Evolutionary conservation across 345 rosid species (phyloP), one percentile per base, ranked within the genome.

Genomic region (Melastoma malabathricum): DNA sequence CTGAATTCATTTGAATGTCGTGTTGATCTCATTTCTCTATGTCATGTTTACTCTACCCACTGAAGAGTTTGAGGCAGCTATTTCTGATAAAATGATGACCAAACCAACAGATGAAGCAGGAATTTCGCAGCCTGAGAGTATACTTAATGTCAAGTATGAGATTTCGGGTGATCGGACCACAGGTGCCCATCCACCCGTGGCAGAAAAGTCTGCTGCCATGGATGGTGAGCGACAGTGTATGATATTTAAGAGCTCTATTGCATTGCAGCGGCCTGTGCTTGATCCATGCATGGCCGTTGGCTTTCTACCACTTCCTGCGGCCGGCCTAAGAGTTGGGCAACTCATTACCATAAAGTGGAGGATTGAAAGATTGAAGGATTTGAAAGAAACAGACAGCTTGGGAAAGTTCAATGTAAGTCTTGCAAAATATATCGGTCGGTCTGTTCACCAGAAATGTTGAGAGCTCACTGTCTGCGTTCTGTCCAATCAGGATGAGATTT

Each of bases 271-370:
- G 64, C 98, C 95, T 54, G 89, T 84, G 43, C 96, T 92, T 67
- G 92, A 87, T 59, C 98, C 95, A 41, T 74, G 85, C 73, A 71
- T 92, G 18, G 85, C 98, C 51, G 84, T 92, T 65, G 96, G 96
- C 47, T 92, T 92, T 64, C 80, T 92, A 56, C 76, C 93, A 52
- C 88, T 92, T 69, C 75, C 87, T 60, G 78, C 89, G 18, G 72
- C 63, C 61, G 79, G 87, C 47, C 89, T 92, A 63, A 76, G 88
- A 71, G 95, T 87, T 43, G 98, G 98, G 56, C 82, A 84, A 68
- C 93, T 84, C 56, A 68, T 84, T 64, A 68, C 77, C 58, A 71
- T 84, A 79, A 78, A 82, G 54, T 92, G 98, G 98, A 75, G 95
- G 58, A 77, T 92, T 51, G 90, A 92, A 75, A 77, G 89, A 75